Evolutionary conservation across 1,139 yeast species (phyloP).

Genomic region (Oligophagozyma castellii): DNA sequence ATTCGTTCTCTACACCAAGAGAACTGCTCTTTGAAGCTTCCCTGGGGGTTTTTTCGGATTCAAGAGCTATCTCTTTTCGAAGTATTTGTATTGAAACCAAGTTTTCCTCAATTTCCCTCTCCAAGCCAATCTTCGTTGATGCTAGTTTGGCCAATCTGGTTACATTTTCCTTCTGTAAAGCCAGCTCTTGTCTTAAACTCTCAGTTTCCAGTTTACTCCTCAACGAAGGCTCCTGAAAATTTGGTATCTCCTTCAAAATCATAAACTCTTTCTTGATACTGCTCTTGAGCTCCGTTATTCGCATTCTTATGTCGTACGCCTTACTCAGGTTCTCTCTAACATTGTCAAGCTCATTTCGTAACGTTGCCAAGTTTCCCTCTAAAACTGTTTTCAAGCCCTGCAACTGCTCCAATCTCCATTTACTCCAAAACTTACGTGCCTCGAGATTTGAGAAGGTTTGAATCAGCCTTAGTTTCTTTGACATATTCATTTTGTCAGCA

Average conservation of each 20-base stretch:
- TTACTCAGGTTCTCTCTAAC: slow-evolving; percentile 24
- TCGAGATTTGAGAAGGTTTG: slow-evolving; percentile 17
- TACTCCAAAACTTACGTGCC: slow-evolving; percentile 21
- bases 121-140: background rate
- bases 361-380: slow-evolving; percentile 35
- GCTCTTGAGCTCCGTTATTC: slow-evolving; percentile 35
- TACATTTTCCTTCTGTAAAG: slow-evolving; percentile 2
- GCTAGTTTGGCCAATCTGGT: background rate
- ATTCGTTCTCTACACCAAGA: no score
- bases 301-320: slow-evolving; percentile 29
- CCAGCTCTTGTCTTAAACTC: slow-evolving; percentile 17
- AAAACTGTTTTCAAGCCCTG: slow-evolving; percentile 21
- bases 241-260: slow-evolving; percentile 36
- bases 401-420: slow-evolving; percentile 23
- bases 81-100: background rate
- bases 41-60: background rate
- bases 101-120: background rate
- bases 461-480: slow-evolving; percentile 13
- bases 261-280: slow-evolving; percentile 34
- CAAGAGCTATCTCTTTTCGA: background rate
- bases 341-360: slow-evolving; percentile 33
- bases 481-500: slow-evolving; percentile 8
- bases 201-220: slow-evolving; percentile 21
- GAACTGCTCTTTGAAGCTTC: no score
- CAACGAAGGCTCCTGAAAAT: slow-evolving; percentile 26